Percentiles rank a stretch among this genome's conserved stretches.
Conservation (phyloP, 495 filamentous ascomycete species). For the Umbilicaria muhlenbergii region DNA sequence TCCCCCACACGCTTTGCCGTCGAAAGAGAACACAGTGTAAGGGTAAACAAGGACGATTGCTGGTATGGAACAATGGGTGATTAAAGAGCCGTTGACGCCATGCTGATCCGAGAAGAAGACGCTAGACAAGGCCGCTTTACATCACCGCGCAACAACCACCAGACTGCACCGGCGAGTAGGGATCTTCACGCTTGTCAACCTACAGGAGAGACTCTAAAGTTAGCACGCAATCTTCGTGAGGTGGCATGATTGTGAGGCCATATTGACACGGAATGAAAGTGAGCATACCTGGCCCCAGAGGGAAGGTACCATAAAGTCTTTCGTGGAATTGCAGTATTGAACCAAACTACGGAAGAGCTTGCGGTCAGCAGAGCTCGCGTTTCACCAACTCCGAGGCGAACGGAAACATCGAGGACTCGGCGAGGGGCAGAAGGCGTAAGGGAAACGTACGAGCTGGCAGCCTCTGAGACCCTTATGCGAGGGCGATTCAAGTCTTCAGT, state of each 20-base stretch:
- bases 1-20: slow-evolving; percentile 4
- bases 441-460: slow-evolving; percentile 67
- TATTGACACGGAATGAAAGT: slow-evolving; percentile 1
- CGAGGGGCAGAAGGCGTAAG: background rate
- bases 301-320: slow-evolving; percentile 97
- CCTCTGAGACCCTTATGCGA: slow-evolving; percentile 88
- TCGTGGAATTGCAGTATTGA: slow-evolving; percentile 87
- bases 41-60: slow-evolving; percentile 4
- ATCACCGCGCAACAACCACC: slow-evolving; percentile 88
- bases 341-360: slow-evolving; percentile 52
- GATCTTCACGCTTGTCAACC: slow-evolving; percentile 85
- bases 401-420: background rate
- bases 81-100: slow-evolving; percentile 10
- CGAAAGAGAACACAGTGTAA: slow-evolving; percentile 6
- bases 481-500: slow-evolving; percentile 90
- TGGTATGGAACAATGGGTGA: slow-evolving; percentile 6
- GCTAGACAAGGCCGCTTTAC: slow-evolving; percentile 31
- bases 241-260: slow-evolving; percentile 2
- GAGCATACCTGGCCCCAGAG: slow-evolving; percentile 78
- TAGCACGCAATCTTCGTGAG: slow-evolving; percentile 7
- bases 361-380: slow-evolving; percentile 1
- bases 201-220: slow-evolving; percentile 15
- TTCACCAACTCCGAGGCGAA: background rate
- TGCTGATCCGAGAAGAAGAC: slow-evolving; percentile 5
- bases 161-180: slow-evolving; percentile 84